Conservation (phyloP, 345 rosid species). For the Salix suchowensis region DNA sequence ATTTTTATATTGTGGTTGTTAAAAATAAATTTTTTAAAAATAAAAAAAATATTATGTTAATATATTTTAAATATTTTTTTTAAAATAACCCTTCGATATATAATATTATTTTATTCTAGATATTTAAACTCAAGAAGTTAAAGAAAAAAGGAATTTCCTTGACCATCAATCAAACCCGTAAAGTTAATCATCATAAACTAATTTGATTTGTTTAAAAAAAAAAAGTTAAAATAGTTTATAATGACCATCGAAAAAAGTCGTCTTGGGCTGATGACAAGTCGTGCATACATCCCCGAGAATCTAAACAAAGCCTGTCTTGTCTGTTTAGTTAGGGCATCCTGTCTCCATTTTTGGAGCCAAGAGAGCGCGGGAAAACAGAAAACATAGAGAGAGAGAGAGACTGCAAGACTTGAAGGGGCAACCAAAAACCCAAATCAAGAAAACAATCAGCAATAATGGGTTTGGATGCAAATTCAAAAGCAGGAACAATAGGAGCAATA, state of each 20-base stretch:
- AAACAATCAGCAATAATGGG: conserved; percentile 10
- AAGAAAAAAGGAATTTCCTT: too few relatives aligned
- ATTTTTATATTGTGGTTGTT: too few relatives aligned
- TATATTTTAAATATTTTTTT: too few relatives aligned
- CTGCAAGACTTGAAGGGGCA: neutral
- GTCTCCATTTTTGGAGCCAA: neutral
- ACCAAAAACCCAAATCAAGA: neutral
- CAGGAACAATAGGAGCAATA: conserved; percentile 33
- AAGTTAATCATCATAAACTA: too few relatives aligned
- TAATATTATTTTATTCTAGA: too few relatives aligned
- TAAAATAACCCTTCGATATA: too few relatives aligned
- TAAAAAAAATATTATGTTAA: too few relatives aligned
- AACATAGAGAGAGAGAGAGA: neutral
- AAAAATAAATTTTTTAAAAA: too few relatives aligned
- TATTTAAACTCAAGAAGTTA: too few relatives aligned
- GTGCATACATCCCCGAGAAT: neutral
- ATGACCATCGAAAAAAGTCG: neutral
- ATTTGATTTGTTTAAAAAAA: too few relatives aligned
- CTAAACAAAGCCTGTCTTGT: neutral
- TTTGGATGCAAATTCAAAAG: conserved; percentile 13
- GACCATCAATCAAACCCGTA: too few relatives aligned
- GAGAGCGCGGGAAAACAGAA: neutral
- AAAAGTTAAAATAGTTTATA: too few relatives aligned
- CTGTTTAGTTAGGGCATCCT: neutral
- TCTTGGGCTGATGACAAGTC: neutral